Percentiles rank a stretch among this genome's conserved stretches.
Evolutionary conservation across 1,139 yeast genomes (phyloP).

Genomic region (Diutina neorugosa): DNA sequence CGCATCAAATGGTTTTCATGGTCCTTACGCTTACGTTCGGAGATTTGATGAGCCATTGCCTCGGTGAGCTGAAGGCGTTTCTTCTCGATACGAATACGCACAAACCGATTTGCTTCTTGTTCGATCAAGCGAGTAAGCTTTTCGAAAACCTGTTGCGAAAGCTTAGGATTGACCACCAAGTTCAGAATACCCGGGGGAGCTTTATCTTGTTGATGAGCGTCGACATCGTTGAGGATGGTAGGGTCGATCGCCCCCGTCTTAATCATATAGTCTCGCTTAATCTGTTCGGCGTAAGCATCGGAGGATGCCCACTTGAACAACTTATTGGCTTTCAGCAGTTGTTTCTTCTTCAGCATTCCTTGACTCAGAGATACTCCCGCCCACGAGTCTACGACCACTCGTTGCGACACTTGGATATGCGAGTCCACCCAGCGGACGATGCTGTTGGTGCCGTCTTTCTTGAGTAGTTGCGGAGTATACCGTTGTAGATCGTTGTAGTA

Average conservation of each 20-base stretch:
- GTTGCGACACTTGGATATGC: conserved; percentile 18
- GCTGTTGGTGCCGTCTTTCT: conserved; percentile 8
- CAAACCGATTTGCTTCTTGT: neutral
- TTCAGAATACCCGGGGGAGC: neutral
- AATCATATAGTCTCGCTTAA: neutral
- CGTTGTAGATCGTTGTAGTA: conserved; percentile 24
- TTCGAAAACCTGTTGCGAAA: neutral
- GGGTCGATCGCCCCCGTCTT: neutral
- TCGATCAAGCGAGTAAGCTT: neutral
- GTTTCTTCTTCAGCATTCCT: conserved; percentile 2
- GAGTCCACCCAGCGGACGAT: conserved; percentile 11
- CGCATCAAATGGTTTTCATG: conserved; percentile 28
- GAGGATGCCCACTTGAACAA: conserved; percentile 2
- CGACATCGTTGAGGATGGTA: neutral
- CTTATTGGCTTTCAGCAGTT: conserved; percentile 3
- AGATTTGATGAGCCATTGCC: conserved; percentile 25
- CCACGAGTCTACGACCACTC: conserved; percentile 20
- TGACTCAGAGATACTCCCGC: conserved; percentile 9
- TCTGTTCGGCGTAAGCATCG: neutral
- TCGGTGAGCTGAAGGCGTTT: conserved; percentile 11
- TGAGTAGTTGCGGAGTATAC: conserved; percentile 23
- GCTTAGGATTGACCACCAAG: neutral
- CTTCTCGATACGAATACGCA: neutral
- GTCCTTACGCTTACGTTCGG: conserved; percentile 29
- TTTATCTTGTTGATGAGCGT: neutral